Evolutionary conservation across 2,329 filamentous ascomycete genomes (phyloP), one percentile per base, ranked within the genome.

Genomic region (Incumbomyces lentus): DNA sequence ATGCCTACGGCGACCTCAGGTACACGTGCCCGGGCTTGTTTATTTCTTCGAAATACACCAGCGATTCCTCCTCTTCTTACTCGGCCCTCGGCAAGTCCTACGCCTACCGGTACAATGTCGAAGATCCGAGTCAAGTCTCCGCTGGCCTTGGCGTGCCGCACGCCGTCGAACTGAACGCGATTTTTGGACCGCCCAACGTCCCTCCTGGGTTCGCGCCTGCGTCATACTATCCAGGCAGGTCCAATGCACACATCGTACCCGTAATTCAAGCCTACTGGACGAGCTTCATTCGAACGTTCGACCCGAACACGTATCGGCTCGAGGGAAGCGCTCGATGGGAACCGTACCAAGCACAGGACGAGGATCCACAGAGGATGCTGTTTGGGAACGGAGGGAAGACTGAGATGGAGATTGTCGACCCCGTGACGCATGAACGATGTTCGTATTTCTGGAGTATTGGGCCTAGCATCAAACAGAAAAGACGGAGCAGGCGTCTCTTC

Each of bases 251-350:
- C 0, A 77, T 83, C 5, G 70, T 83, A 1, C 69, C 75, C 0
- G 64, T 82, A 0, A 73, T 84, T 22, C 81, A 86, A 57, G 73
- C 70, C 0, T 89, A 87, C 62, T 88, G 82, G 82, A 76, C 79
- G 1, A 84, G 79, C 52, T 89, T 89, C 59, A 78, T 89, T 50
- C 66, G 75, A 19, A 70, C 69, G 0, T 71, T 78, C 32, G 69
- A 89, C 60, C 84, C 84, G 0, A 89, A 88, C 58, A 67, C 55
- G 13, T 37, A 52, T 31, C 35, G 44, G 38, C n/a, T 36, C 1
- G 17, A 43, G 4, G 49, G 49, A 2, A 19, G 47, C 1, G 51
- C 53, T 11, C 29, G 22, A 17, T 55, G 53, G 53, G 41, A 53
- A 12, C 42, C 47, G 32, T 55, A 32, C n/a, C 31, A 43, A 10